Conservation (phyloP, 2,329 filamentous ascomycete genomes). For the Penicillium sp. region DNA sequence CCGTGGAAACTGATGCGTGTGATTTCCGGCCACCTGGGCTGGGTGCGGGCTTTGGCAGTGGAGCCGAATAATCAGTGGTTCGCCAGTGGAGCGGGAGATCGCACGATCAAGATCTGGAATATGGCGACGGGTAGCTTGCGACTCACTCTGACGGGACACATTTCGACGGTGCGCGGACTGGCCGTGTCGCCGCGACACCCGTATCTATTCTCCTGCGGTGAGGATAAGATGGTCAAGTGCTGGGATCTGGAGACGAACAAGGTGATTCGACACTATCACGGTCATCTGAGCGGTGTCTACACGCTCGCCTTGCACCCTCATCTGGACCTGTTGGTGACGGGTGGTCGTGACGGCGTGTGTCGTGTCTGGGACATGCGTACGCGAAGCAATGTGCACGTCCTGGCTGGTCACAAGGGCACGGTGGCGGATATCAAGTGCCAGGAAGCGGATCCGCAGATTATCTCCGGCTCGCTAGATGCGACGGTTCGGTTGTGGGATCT, state of each 20-base stretch:
- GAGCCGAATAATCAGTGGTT: constrained; percentile 99
- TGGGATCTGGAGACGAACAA: constrained; percentile 99
- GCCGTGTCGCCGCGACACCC: constrained; percentile 92
- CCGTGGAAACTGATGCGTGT: constrained; percentile 99
- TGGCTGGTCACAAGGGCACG: constrained; percentile 87
- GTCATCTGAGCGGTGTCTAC: constrained; percentile 94
- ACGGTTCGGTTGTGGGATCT: constrained; percentile 94
- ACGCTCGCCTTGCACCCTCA: constrained; percentile 91
- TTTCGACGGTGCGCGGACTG: constrained; percentile 87
- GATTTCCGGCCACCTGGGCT: constrained; percentile 93
- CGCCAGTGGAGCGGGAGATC: constrained; percentile 89
- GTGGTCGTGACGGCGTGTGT: constrained; percentile 90
- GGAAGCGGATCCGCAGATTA: constrained; percentile 94
- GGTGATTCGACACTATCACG: constrained; percentile 96
- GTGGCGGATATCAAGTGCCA: constrained; percentile 89
- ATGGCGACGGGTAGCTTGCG: constrained; percentile 82
- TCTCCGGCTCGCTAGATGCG: constrained; percentile 88
- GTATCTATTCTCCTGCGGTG: constrained; percentile 95
- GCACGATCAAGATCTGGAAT: constrained; percentile 99
- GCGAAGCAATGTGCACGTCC: constrained; percentile 90
- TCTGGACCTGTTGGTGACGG: constrained; percentile 91
- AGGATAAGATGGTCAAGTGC: constrained; percentile 99
- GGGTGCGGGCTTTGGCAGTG: constrained; percentile 86
- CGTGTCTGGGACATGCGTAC: constrained; percentile 99
- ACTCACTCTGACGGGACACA: constrained; percentile 89